Percentiles rank a stretch among this genome's conserved stretches.
Conservation (phyloP, 805 yeast genomes). For the Saturnispora sekii region DNA sequence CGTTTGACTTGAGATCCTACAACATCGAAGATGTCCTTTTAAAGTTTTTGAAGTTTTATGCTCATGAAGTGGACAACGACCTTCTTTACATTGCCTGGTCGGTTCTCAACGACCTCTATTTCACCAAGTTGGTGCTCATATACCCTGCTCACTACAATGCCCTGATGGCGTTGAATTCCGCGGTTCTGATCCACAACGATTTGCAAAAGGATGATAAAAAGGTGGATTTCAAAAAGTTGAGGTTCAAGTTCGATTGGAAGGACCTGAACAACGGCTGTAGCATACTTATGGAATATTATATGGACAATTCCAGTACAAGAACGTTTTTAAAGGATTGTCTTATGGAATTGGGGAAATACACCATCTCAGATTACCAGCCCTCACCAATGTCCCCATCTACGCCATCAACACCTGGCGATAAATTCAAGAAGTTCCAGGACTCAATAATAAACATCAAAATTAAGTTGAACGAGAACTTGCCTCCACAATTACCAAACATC, state of each 20-base stretch:
- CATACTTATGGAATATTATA: conserved; percentile 24
- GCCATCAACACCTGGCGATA: conserved; percentile 5
- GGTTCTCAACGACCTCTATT: conserved; percentile 62
- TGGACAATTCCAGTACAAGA: conserved; percentile 20
- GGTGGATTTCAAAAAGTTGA: conserved; percentile 5
- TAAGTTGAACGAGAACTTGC: conserved; percentile 14
- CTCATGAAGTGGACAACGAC: conserved; percentile 18
- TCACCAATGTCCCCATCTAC: background rate
- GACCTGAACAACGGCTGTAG: conserved; percentile 15
- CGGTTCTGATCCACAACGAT: conserved; percentile 28
- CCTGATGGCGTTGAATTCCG: conserved; percentile 52
- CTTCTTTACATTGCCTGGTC: conserved; percentile 57
- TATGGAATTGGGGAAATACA: conserved; percentile 13
- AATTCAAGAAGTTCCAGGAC: conserved; percentile 19
- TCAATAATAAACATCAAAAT: conserved; percentile 25
- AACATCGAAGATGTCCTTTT: conserved; percentile 59
- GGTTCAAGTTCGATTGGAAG: conserved; percentile 7
- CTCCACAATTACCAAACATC: background rate
- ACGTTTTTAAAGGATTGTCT: conserved; percentile 20
- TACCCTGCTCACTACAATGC: conserved; percentile 74
- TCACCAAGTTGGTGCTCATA: conserved; percentile 57
- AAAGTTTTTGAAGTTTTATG: conserved; percentile 44
- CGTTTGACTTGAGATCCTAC: conserved; percentile 70
- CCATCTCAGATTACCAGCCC: conserved; percentile 7
- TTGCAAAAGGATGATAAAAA: conserved; percentile 10